Evolutionary conservation across 768 basidiomycete genomes (phyloP).

Genomic region (Kwoniella sp.): DNA sequence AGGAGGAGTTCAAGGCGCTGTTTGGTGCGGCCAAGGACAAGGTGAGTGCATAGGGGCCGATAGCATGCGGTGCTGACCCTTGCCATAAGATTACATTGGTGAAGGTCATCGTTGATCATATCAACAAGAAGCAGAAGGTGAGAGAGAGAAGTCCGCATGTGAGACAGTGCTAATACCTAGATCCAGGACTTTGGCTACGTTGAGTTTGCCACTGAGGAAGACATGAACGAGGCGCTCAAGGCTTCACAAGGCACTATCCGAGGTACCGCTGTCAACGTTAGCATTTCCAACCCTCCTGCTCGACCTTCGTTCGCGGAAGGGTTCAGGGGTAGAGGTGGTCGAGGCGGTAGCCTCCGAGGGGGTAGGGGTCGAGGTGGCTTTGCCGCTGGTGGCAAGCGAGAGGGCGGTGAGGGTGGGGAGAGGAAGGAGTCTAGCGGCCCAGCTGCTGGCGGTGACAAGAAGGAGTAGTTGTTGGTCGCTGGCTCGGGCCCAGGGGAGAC

Average conservation of each 20-base stretch:
- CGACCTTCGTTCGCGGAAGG: conserved; percentile 6
- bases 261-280: conserved; percentile 30
- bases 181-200: conserved; percentile 68
- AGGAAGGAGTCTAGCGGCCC: conserved; percentile 1
- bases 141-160: conserved; percentile 5
- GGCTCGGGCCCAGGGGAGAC: no score
- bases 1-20: conserved; percentile 35
- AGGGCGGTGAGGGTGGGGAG: neutral
- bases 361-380: conserved; percentile 22
- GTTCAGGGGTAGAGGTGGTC: conserved; percentile 18
- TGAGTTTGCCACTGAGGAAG: conserved; percentile 82
- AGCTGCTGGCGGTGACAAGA: neutral
- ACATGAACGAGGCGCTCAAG: conserved; percentile 72
- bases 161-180: no score
- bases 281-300: conserved; percentile 42
- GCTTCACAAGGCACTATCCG: conserved; percentile 59
- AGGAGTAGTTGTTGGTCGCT: neutral
- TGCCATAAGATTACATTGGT: conserved; percentile 51
- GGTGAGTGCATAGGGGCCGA: conserved; percentile 10
- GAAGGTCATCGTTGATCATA: conserved; percentile 37
- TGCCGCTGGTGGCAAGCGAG: conserved; percentile 6
- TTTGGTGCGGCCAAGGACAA: conserved; percentile 23
- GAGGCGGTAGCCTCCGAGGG: conserved; percentile 14
- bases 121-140: conserved; percentile 34
- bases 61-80: neutral